These are phyloP conservation scores for Oenanthe javanica DNA, from an alignment of 140 eudicot genomes.

Conservation along the genomic window DNA sequence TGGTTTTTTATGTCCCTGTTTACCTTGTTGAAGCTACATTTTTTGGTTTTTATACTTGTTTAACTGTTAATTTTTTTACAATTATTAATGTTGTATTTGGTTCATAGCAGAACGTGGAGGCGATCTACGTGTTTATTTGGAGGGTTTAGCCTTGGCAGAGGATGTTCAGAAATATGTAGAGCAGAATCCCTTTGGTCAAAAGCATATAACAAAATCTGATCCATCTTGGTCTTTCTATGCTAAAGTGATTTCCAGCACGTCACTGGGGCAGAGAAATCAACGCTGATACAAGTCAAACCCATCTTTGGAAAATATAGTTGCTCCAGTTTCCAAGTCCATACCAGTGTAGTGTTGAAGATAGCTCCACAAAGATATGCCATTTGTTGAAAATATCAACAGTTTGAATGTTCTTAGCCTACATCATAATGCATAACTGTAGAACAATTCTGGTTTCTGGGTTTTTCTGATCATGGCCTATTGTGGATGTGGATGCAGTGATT, in stretches of 20 bases:
- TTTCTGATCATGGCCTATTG: not conserved
- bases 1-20: not conserved
- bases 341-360: not conserved
- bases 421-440: not conserved
- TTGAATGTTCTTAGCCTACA: not conserved
- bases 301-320: not conserved
- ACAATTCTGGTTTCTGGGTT: not conserved
- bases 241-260: constrained; percentile 6
- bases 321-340: not conserved
- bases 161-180: constrained; percentile 36
- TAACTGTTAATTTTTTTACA: not conserved
- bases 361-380: not conserved
- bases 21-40: not conserved
- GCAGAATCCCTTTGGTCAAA: constrained; percentile 43
- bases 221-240: constrained; percentile 14
- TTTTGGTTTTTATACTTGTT: not conserved
- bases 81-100: not conserved
- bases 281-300: not conserved
- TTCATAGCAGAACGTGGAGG: constrained; percentile 18
- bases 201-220: constrained; percentile 18
- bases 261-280: not conserved
- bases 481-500: not conserved
- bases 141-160: constrained; percentile 35
- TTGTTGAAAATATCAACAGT: not conserved
- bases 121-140: constrained; percentile 38